phyloP scores from a whole-genome alignment of 495 filamentous ascomycete genomes.

The Aspergillus heteromorphus region DNA sequence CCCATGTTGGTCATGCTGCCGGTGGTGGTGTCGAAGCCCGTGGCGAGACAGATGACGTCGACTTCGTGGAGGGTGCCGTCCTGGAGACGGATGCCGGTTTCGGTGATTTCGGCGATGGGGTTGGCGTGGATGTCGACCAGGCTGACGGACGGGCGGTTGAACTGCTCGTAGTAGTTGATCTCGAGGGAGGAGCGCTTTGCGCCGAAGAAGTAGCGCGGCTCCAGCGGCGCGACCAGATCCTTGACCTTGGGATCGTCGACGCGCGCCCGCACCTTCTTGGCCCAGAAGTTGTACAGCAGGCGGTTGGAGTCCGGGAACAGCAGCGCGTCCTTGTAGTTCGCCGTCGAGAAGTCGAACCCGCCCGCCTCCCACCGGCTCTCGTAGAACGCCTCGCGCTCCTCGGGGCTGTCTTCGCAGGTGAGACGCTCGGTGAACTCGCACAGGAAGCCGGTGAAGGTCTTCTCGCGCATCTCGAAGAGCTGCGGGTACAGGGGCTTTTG shows the following conservation, averaged over 20 bases:
- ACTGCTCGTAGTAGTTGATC: constrained; percentile 51
- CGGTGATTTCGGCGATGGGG: constrained; percentile 42
- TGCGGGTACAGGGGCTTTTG: constrained; percentile 38
- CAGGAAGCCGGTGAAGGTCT: constrained; percentile 42
- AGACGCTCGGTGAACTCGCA: constrained; percentile 35
- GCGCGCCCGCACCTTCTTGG: constrained; percentile 42
- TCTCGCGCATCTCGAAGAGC: constrained; percentile 41
- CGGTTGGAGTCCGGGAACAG: constrained; percentile 42
- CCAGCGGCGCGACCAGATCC: constrained; percentile 49
- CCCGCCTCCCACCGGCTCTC: constrained; percentile 45
- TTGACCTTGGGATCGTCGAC: constrained; percentile 43
- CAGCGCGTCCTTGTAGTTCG: constrained; percentile 46
- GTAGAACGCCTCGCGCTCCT: constrained; percentile 44
- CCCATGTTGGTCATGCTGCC: constrained; percentile 48
- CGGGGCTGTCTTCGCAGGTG: constrained; percentile 41
- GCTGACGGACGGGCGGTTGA: constrained; percentile 51
- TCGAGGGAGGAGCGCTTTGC: constrained; percentile 53
- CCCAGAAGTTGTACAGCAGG: constrained; percentile 53
- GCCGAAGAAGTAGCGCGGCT: constrained; percentile 49
- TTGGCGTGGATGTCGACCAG: constrained; percentile 47
- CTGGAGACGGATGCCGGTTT: constrained; percentile 37
- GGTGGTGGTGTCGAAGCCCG: constrained; percentile 51
- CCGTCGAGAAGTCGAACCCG: constrained; percentile 49
- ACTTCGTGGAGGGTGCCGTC: constrained; percentile 41
- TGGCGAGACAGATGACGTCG: constrained; percentile 50